Evolutionary conservation across 805 yeast genomes (phyloP), one percentile per base, ranked within the genome.

Genomic region (Lipomyces kockii): DNA sequence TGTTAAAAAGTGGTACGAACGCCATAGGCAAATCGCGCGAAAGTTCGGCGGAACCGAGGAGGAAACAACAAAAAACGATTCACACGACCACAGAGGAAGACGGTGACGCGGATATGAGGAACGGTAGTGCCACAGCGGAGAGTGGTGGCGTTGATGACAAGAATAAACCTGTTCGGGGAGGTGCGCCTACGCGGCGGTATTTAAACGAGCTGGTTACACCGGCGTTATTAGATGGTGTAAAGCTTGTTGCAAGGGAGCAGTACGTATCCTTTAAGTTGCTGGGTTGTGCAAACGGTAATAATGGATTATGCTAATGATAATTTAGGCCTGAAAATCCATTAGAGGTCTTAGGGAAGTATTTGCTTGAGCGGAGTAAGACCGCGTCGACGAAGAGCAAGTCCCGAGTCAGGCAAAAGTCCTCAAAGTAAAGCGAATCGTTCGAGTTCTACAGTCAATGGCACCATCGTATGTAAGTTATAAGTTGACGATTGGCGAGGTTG

Each of bases 131-230:
- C 32, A 5, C 32, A 29, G 32, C 7, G 32, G 32, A 5, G 32
- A 5, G 7, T 29, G 32, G 32, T 20, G 59, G 12, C 17, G 37
- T 43, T 17, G 46, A 32, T 6, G 60, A 57, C 37, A 22, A 22
- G 25, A 32, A 46, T 14, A 49, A 46, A 25, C 78, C 79, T n/a
- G 52, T 60, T 35, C 70, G 70, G 17, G 90, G 91, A 8, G 95
- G 95, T 0, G 89, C 92, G 1, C 86, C 90, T 0, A 83, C 88
- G 1, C 83, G 97, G 70, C 84, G 82, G 72, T 90, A 89, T 82
- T 80, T 90, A 65, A 89, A 89, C 75, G 79, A 84, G 68, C 80
- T 86, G 62, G 83, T 90, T 39, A 87, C 92, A 0, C 86, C 85
- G n/a, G 83, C 83, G 20, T 74, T 90, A 22, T 77, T 89, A 22